Conservation (phyloP, 257 asterid species). For the Handroanthus guayacan region DNA sequence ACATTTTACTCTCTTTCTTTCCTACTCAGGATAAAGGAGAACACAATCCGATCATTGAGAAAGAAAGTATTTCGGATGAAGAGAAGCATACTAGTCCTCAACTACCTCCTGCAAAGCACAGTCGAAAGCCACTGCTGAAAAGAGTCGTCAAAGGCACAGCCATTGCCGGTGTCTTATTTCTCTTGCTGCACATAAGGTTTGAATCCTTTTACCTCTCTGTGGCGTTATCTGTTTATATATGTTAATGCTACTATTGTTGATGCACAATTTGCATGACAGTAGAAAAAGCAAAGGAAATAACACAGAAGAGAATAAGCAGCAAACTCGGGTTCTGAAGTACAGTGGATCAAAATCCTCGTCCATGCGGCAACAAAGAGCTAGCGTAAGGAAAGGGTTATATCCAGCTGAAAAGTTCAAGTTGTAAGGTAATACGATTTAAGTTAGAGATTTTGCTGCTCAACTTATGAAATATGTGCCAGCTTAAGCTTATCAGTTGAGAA, state of each 20-base stretch:
- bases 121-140: conserved; percentile 53
- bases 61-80: conserved; percentile 29
- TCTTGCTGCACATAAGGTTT: conserved; percentile 75
- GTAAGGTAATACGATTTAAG: conserved; percentile 38
- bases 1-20: neutral
- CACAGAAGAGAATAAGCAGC: conserved; percentile 38
- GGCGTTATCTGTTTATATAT: conserved; percentile 10
- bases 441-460: neutral
- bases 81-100: conserved; percentile 32
- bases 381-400: conserved; percentile 52
- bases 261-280: conserved; percentile 24
- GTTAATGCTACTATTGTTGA: neutral
- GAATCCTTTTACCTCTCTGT: conserved; percentile 15
- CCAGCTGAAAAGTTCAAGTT: conserved; percentile 70
- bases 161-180: conserved; percentile 63
- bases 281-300: conserved; percentile 53
- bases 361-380: conserved; percentile 44
- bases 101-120: conserved; percentile 40
- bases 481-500: too few relatives aligned
- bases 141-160: conserved; percentile 81
- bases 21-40: conserved; percentile 48
- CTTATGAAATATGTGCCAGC: too few relatives aligned
- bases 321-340: conserved; percentile 31
- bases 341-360: conserved; percentile 45
- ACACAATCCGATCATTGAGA: conserved; percentile 2